Evolutionary conservation across 2,329 filamentous ascomycete species (phyloP), one percentile per base, ranked within the genome.

Genomic region (Colletotrichum musae): DNA sequence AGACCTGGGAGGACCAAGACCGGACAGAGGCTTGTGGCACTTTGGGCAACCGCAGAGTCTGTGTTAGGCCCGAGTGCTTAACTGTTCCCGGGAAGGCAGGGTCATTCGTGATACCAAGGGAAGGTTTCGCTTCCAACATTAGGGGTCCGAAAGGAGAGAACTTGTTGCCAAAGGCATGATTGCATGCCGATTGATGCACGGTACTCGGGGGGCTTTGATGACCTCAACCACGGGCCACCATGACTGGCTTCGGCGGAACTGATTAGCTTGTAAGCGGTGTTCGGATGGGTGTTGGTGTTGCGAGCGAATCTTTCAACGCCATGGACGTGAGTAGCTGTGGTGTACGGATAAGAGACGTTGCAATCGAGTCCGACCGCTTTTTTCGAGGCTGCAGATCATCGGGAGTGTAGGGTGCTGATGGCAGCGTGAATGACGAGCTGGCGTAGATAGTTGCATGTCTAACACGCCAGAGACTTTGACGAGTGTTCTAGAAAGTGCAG

Each of bases 291-390:
- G 41, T 28, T 21, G 26, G 56, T 26, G 43, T 56, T 43, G 50
- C 52, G n/a, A 50, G 5, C 26, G 54, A 65, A 43, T 9, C 50
- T 54, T 52, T n/a, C 54, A 50, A 51, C 61, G 60, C 39, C 21
- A 50, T 60, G 24, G 47, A 67, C 51, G 39, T 58, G 26, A 32
- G 32, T n/a, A 21, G 57, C 24, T 45, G 57, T 61, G 62, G 61
- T 56, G 67, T 56, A 24, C 21, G 21, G 21, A 24, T 24, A 62
- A 61, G 62, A 60, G n/a, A 56, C 45, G 39, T 60, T 61, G 57
- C 56, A 60, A 47, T 60, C 26, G 12, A 58, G 18, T 63, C 18
- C 68, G 64, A 70, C 68, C 68, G 68, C 68, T 68, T 50, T 70
- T 70, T 70, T 63, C 47, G 21, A 41, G 45, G 32, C 3, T 63